Evolutionary conservation across 179 eudicot genomes (phyloP).

Genomic region (Kewa caespitosa): DNA sequence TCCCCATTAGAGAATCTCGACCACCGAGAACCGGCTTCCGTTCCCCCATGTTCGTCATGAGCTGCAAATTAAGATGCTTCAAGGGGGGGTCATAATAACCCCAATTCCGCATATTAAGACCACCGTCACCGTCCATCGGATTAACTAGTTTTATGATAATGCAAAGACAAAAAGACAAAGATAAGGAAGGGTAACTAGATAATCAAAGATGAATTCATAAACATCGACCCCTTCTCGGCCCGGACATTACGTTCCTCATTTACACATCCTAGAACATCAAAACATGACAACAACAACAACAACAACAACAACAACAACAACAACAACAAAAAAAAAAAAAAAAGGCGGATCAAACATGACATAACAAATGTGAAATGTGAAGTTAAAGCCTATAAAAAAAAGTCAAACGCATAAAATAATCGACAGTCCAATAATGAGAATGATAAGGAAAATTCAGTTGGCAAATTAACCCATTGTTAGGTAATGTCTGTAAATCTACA

Average conservation of each 20-base stretch:
- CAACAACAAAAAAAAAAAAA: slow-evolving; percentile 16
- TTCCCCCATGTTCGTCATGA: slow-evolving; percentile 53
- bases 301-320: too few species aligned
- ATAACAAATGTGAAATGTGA: not conserved
- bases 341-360: slow-evolving; percentile 12
- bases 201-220: slow-evolving; percentile 20
- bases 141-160: slow-evolving; percentile 10
- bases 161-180: not conserved
- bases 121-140: slow-evolving; percentile 57
- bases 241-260: slow-evolving; percentile 21
- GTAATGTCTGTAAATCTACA: not conserved
- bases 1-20: slow-evolving; percentile 45
- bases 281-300: too few species aligned
- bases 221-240: slow-evolving; percentile 6
- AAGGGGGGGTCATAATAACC: slow-evolving; percentile 58
- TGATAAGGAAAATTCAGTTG: not conserved
- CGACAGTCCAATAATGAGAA: not conserved
- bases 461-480: not conserved
- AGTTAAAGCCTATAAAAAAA: not conserved
- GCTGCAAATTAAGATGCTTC: slow-evolving; percentile 59
- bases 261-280: slow-evolving; percentile 23
- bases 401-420: slow-evolving; percentile 24
- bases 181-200: not conserved
- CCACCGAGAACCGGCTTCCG: slow-evolving; percentile 47
- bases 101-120: slow-evolving; percentile 67